These are phyloP conservation scores for Cryphonectria radicalis DNA, from an alignment of 2,329 filamentous ascomycete species.

Conservation along the genomic window DNA sequence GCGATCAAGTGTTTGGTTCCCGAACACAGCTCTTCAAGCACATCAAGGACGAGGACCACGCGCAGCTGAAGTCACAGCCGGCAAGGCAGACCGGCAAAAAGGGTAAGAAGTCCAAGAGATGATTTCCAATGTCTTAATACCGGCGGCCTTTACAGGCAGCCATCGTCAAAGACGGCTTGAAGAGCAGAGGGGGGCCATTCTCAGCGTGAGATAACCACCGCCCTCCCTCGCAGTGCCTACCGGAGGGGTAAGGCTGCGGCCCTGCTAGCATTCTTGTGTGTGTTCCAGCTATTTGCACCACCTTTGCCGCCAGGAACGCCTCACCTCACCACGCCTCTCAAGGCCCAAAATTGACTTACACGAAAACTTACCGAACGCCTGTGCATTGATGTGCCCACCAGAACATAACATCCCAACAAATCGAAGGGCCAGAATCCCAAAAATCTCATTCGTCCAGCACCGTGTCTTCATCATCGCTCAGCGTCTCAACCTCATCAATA, in stretches of 20 bases:
- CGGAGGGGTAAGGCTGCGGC: neutral
- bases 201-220: neutral
- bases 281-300: slow-evolving; percentile 1
- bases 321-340: slow-evolving; percentile 8
- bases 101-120: slow-evolving; percentile 46
- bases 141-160: neutral
- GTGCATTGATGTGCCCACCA: slow-evolving; percentile 20
- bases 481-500: slow-evolving; percentile 85
- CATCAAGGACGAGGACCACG: slow-evolving; percentile 68
- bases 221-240: neutral
- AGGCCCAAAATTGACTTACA: neutral
- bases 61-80: slow-evolving; percentile 56
- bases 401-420: slow-evolving; percentile 5
- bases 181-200: neutral
- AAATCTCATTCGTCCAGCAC: slow-evolving; percentile 27
- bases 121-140: slow-evolving; percentile 19
- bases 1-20: slow-evolving; percentile 56
- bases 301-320: neutral
- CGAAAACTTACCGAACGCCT: slow-evolving; percentile 19
- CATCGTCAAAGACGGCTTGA: neutral
- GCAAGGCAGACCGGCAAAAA: slow-evolving; percentile 36
- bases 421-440: neutral
- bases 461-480: slow-evolving; percentile 67
- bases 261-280: neutral
- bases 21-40: slow-evolving; percentile 76